phyloP scores from a whole-genome alignment of 2,329 filamentous ascomycete genomes.

The Penicillium sp. region DNA sequence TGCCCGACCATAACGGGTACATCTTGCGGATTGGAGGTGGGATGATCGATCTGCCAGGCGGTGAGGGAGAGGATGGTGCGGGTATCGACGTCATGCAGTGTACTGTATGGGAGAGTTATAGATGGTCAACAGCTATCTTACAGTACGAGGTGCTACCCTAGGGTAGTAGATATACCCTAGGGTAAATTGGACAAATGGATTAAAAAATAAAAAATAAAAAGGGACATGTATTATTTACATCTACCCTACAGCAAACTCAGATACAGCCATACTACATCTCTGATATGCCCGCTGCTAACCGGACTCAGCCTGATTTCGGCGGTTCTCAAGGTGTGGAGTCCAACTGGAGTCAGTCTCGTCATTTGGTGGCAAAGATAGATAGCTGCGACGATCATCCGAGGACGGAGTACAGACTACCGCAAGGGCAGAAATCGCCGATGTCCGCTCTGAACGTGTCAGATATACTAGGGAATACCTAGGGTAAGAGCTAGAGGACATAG shows the following conservation, averaged over 20 bases:
- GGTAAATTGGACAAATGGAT: background rate
- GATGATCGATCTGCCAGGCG: conserved; percentile 25
- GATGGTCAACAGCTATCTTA: too few species aligned
- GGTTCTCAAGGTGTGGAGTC: background rate
- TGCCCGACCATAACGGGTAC: too few species aligned
- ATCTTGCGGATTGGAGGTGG: conserved; percentile 18
- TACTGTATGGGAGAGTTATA: too few species aligned
- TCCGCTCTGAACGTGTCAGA: background rate
- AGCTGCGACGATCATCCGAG: conserved; percentile 4
- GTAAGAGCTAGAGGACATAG: too few species aligned
- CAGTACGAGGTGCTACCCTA: too few species aligned
- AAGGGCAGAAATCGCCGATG: background rate
- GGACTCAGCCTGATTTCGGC: background rate
- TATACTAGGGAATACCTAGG: background rate
- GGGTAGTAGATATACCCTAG: too few species aligned
- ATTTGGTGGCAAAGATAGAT: background rate
- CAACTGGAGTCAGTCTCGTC: conserved; percentile 4
- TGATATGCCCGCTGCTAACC: too few species aligned
- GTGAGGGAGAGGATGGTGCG: conserved; percentile 2
- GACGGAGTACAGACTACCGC: background rate
- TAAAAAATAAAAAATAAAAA: too few species aligned
- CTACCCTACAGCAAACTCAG: too few species aligned
- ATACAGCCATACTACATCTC: too few species aligned
- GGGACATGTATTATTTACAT: too few species aligned
- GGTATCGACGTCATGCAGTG: conserved; percentile 21